Percentiles rank a stretch among this genome's conserved stretches.
Evolutionary conservation across 768 basidiomycete genomes (phyloP).

Genomic region (Leccinum incarnatum): DNA sequence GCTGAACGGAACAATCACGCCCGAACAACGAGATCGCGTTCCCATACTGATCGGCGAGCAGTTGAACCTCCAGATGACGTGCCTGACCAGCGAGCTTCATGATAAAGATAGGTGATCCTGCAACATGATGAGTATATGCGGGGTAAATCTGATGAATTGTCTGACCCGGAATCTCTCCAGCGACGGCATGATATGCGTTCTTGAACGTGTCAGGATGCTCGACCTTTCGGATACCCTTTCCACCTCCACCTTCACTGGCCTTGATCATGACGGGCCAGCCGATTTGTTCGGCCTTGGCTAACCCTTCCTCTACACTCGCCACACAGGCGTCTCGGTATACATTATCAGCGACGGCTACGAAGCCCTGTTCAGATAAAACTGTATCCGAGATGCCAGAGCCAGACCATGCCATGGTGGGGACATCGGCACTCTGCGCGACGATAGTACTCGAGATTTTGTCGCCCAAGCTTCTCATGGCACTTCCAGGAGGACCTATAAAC

Average conservation of each 20-base stretch:
- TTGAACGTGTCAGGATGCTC: slow-evolving; percentile 84
- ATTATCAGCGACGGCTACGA: slow-evolving; percentile 90
- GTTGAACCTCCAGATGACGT: slow-evolving; percentile 96
- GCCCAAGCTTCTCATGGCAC: slow-evolving; percentile 97
- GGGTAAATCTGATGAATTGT: slow-evolving; percentile 4
- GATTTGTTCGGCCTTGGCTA: slow-evolving; percentile 79
- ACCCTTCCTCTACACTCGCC: slow-evolving; percentile 80
- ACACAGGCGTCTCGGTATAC: slow-evolving; percentile 90
- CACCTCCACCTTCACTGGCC: slow-evolving; percentile 98
- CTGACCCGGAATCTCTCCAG: slow-evolving; percentile 93
- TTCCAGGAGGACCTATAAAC: slow-evolving; percentile 98
- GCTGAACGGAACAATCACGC: slow-evolving; percentile 98
- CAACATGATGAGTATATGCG: slow-evolving; percentile 7
- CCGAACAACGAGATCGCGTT: slow-evolving; percentile 99
- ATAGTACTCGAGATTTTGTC: slow-evolving; percentile 99
- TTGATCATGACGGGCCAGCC: slow-evolving; percentile 99
- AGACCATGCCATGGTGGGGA: slow-evolving; percentile 99
- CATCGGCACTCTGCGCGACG: slow-evolving; percentile 93
- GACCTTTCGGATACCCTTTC: slow-evolving; percentile 98
- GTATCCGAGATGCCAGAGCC: slow-evolving; percentile 93
- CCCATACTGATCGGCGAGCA: slow-evolving; percentile 98
- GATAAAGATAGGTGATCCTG: slow-evolving; percentile 97
- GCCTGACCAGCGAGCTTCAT: slow-evolving; percentile 99
- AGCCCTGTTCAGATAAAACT: slow-evolving; percentile 77
- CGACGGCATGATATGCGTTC: slow-evolving; percentile 91